These are phyloP conservation scores for Deuterostichococcus epilithicus DNA, from an alignment of 139 green algal species.

Conservation along the genomic window DNA sequence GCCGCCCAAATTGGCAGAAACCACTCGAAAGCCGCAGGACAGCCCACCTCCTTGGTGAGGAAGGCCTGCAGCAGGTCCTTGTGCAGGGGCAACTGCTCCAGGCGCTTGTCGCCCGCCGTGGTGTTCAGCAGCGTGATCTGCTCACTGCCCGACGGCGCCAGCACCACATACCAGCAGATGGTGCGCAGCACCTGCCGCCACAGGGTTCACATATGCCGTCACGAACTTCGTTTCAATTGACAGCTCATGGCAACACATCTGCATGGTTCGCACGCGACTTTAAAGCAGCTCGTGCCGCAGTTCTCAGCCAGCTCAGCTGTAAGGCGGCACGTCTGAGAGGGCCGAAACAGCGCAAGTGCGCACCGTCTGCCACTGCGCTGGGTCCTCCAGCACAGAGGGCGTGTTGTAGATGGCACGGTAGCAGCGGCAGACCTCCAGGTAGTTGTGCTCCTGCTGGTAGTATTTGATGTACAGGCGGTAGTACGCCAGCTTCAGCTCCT, in stretches of 20 bases:
- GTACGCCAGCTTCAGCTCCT: conserved; percentile 92
- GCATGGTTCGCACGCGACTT: no score
- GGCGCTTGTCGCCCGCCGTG: conserved; percentile 67
- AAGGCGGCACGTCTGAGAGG: no score
- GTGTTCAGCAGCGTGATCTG: conserved; percentile 76
- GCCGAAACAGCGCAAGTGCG: background rate
- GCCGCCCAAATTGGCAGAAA: background rate
- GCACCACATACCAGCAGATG: conserved; percentile 85
- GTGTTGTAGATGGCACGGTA: conserved; percentile 69
- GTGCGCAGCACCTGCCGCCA: conserved; percentile 68
- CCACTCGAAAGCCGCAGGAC: background rate
- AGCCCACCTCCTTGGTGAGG: conserved; percentile 62
- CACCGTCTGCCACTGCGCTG: conserved; percentile 49
- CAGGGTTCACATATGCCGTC: conserved; percentile 3
- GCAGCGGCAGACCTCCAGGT: conserved; percentile 89
- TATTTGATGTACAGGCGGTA: conserved; percentile 91
- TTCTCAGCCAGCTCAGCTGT: no score
- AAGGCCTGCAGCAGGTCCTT: conserved; percentile 86
- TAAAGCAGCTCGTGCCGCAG: background rate
- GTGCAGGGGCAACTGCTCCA: conserved; percentile 79
- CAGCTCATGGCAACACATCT: background rate
- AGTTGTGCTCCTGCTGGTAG: conserved; percentile 79
- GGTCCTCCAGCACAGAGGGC: conserved; percentile 43
- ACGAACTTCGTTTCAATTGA: background rate
- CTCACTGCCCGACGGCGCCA: conserved; percentile 79